These are phyloP conservation scores for Apiospora sp. DNA, from an alignment of 2,329 filamentous ascomycete genomes.

Conservation along the genomic window DNA sequence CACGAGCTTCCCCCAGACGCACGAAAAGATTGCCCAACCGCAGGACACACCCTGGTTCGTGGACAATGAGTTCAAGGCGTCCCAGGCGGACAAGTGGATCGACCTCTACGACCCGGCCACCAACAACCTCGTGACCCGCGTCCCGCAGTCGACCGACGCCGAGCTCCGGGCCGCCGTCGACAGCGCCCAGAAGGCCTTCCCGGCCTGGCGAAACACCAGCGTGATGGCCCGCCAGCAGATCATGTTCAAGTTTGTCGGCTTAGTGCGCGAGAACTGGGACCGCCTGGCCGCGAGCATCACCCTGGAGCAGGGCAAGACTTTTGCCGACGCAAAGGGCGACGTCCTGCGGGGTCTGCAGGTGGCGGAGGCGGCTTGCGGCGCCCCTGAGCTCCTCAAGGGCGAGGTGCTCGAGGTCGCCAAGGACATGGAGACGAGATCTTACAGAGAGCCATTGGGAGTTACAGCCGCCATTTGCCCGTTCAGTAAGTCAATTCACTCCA, in stretches of 20 bases:
- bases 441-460: conserved; percentile 82
- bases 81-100: conserved; percentile 75
- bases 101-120: conserved; percentile 84
- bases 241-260: conserved; percentile 84
- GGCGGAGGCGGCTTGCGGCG: conserved; percentile 81
- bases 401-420: conserved; percentile 86
- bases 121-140: conserved; percentile 84
- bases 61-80: conserved; percentile 79
- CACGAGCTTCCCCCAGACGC: conserved; percentile 72
- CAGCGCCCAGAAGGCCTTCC: conserved; percentile 79
- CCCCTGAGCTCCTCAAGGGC: conserved; percentile 82
- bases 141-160: conserved; percentile 80
- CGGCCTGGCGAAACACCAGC: conserved; percentile 75
- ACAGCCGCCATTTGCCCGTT: conserved; percentile 88
- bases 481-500: conserved; percentile 62
- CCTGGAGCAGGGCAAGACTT: conserved; percentile 88
- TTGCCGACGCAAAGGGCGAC: conserved; percentile 83
- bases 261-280: conserved; percentile 88
- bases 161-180: conserved; percentile 80
- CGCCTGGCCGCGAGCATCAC: conserved; percentile 85
- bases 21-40: conserved; percentile 73
- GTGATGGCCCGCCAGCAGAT: conserved; percentile 80
- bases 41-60: conserved; percentile 82
- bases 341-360: conserved; percentile 85
- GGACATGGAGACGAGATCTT: conserved; percentile 88